Conservation (phyloP, 768 basidiomycete species). For the Suillus spraguei region DNA sequence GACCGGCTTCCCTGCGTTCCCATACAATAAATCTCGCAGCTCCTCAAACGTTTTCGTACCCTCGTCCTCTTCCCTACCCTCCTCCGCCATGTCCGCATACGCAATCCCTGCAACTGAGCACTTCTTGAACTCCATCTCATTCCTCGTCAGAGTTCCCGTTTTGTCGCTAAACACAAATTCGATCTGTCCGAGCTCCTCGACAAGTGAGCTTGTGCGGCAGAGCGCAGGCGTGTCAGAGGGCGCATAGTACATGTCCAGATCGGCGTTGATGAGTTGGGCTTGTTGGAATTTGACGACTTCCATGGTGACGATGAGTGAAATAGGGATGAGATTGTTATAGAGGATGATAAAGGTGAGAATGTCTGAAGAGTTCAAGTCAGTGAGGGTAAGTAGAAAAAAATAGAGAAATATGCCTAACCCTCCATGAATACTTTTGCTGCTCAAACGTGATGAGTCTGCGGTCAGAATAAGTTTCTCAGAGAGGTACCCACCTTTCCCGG, state of each 20-base stretch:
- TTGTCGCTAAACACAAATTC: constrained; percentile 97
- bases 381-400: background rate
- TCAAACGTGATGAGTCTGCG: constrained; percentile 10
- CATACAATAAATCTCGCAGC: constrained; percentile 58
- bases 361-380: constrained; percentile 49
- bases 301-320: constrained; percentile 99
- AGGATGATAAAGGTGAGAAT: constrained; percentile 98
- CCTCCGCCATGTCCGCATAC: constrained; percentile 92
- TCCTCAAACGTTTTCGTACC: constrained; percentile 84
- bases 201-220: constrained; percentile 96
- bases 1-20: constrained; percentile 28
- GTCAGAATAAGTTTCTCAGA: background rate
- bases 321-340: constrained; percentile 99
- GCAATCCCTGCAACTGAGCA: constrained; percentile 87
- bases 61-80: constrained; percentile 63
- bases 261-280: constrained; percentile 95
- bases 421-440: constrained; percentile 81
- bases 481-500: constrained; percentile 57
- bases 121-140: constrained; percentile 97
- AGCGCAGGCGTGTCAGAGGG: constrained; percentile 95
- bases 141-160: constrained; percentile 93
- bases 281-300: constrained; percentile 99
- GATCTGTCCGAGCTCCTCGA: constrained; percentile 98
- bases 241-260: constrained; percentile 98
- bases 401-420: constrained; percentile 45